These are phyloP conservation scores for Fomitopsis serialis DNA, from an alignment of 768 basidiomycete species.

Conservation along the genomic window DNA sequence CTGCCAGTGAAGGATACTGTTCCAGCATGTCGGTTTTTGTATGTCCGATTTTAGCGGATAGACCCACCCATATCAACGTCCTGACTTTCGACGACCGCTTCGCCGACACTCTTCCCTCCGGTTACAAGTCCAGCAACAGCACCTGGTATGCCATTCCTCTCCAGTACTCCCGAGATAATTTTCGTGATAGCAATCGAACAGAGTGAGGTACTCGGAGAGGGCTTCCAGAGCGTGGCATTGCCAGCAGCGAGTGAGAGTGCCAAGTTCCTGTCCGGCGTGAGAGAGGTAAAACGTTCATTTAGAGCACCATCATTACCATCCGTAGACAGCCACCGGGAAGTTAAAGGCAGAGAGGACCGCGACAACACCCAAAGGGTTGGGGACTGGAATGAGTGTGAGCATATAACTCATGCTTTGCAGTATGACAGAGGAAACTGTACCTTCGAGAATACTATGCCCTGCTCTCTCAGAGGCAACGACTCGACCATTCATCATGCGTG, in stretches of 20 bases:
- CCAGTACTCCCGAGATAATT: conserved; percentile 76
- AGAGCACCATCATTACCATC: conserved; percentile 50
- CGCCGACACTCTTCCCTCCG: conserved; percentile 78
- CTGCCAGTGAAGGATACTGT: conserved; percentile 94
- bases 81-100: conserved; percentile 65
- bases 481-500: conserved; percentile 90
- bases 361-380: conserved; percentile 80
- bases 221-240: conserved; percentile 95
- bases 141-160: conserved; percentile 77
- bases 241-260: conserved; percentile 84
- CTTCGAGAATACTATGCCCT: conserved; percentile 88
- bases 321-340: conserved; percentile 92
- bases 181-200: conserved; percentile 89
- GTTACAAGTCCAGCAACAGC: conserved; percentile 80
- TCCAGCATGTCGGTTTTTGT: not conserved
- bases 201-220: conserved; percentile 82
- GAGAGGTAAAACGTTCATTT: conserved; percentile 1
- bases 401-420: too few relatives aligned
- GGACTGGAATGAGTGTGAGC: too few relatives aligned
- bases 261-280: conserved; percentile 63
- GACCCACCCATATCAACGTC: conserved; percentile 73
- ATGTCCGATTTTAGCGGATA: not conserved
- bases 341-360: conserved; percentile 88
- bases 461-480: conserved; percentile 85
- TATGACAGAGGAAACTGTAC: too few relatives aligned